Evolutionary conservation across 1,284 basidiomycete species (phyloP).

Genomic region (Ustilago crameri): DNA sequence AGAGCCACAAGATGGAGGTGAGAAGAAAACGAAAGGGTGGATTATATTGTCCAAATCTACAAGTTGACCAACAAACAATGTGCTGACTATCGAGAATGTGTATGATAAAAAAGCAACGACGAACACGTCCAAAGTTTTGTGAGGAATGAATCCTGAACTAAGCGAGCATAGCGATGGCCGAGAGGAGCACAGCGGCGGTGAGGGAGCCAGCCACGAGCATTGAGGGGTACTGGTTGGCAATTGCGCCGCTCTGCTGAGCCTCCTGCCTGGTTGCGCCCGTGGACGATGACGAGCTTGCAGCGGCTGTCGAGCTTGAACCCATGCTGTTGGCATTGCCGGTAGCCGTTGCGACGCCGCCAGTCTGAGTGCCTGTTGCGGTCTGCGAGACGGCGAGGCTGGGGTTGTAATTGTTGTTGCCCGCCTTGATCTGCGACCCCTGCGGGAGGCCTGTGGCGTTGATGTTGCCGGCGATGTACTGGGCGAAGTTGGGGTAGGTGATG

Average conservation of each 20-base stretch:
- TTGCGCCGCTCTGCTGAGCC: constrained; percentile 2
- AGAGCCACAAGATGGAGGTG: too few species aligned
- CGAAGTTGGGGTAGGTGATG: constrained; percentile 67
- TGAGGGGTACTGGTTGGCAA: constrained; percentile 1
- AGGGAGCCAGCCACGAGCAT: constrained; percentile 13
- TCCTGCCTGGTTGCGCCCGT: constrained; percentile 1
- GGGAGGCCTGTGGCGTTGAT: constrained; percentile 57
- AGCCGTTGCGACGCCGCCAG: constrained; percentile 11
- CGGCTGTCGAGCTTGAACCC: constrained; percentile 5
- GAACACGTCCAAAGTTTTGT: too few species aligned
- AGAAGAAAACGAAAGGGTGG: too few species aligned
- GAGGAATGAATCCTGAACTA: too few species aligned
- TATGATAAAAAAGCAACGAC: too few species aligned
- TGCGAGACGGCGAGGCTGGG: constrained; percentile 19
- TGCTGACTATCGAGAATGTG: background rate
- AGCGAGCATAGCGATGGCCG: constrained; percentile 27
- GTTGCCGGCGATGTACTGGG: constrained; percentile 54
- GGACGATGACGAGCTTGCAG: background rate
- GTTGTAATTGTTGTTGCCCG: constrained; percentile 25
- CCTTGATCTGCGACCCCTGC: constrained; percentile 37
- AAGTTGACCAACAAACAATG: background rate
- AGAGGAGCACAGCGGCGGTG: constrained; percentile 9
- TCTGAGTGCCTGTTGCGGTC: constrained; percentile 27
- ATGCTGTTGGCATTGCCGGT: constrained; percentile 3
- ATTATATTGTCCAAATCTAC: too few species aligned